Conservation (phyloP, 192 early-diverging fungal genomes). For the Backusella parvicylindrica region DNA sequence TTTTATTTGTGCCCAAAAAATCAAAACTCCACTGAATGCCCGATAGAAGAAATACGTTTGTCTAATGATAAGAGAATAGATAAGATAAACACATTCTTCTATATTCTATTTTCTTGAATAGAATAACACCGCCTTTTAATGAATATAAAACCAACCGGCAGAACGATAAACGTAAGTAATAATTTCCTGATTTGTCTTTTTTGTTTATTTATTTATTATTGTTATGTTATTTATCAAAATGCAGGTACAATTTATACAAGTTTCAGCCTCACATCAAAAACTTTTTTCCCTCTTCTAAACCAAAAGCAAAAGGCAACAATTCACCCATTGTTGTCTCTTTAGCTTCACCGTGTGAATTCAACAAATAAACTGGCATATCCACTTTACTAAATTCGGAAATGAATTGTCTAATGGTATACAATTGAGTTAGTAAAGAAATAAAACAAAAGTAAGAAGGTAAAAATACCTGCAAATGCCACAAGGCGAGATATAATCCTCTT, state of each 20-base stretch:
- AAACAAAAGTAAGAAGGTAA: not conserved
- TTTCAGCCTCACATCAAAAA: not conserved
- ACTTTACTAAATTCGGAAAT: constrained; percentile 76
- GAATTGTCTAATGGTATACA: constrained; percentile 55
- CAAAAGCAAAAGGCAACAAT: constrained; percentile 71
- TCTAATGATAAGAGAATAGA: too few species aligned
- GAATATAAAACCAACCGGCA: not conserved
- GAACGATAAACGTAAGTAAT: not conserved
- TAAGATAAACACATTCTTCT: too few species aligned
- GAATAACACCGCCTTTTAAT: not conserved
- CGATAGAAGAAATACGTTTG: too few species aligned
- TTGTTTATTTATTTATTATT: not conserved
- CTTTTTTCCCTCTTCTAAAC: constrained; percentile 48
- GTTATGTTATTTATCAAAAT: not conserved
- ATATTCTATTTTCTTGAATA: too few species aligned
- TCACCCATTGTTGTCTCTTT: constrained; percentile 47
- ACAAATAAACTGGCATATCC: constrained; percentile 56
- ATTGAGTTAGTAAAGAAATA: not conserved
- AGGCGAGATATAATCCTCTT: constrained; percentile 44
- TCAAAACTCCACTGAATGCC: too few species aligned
- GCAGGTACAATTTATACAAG: not conserved
- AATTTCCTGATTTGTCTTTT: not conserved
- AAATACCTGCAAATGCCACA: constrained; percentile 41
- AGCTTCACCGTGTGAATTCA: constrained; percentile 49
- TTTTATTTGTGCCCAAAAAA: too few species aligned